Evolutionary conservation across 2,329 filamentous ascomycete species (phyloP), one percentile per base, ranked within the genome.

Genomic region (Zymoseptoria pseudotritici): DNA sequence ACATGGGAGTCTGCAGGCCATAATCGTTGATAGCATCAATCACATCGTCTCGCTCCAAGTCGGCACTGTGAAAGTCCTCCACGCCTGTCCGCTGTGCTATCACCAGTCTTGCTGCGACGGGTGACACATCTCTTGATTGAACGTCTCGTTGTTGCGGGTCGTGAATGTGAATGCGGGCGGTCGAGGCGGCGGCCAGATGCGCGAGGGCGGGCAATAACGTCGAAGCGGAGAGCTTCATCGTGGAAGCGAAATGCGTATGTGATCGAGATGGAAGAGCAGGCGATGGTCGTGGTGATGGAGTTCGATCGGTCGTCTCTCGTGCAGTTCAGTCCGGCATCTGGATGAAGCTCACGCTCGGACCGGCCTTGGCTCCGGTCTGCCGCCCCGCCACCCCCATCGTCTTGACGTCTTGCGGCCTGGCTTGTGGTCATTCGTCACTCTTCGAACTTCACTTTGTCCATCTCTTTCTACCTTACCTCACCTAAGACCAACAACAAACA

Each of bases 11-110:
- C 58, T 69, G 70, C 61, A 66, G 73, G 46, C 79, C 78, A 66
- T 75, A 79, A 31, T 70, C 70, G 69, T 81, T 81, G 63, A 83
- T 74, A 54, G 76, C 74, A 42, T 74, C 65, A 55, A 82, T 67
- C n/a, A 71, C 72, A 9, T 76, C 72, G 10, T 77, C 72, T 54
- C 73, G 72, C 26, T 71, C 65, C 60, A 75, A 65, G 59, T 75
- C 72, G 54, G 79, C 69, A 22, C 72, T 69, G 64, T 82, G 79
- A 70, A 76, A 82, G 57, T 76, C 74, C 57, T 79, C 78, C 36
- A 82, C 71, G 19, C 79, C 79, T 24, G 81, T 74, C 66, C 79
- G 72, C 69, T 80, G 77, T 55, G 80, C 80, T 61, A 82, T 67
- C 54, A 82, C 75, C 59, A 82, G 69, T 68, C 80, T 74, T 65